A percentile compares a stretch with the other conserved stretches of the same genome.
phyloP scores from a whole-genome alignment of 2,329 filamentous ascomycete species.

The Ophiostoma ulmi region DNA sequence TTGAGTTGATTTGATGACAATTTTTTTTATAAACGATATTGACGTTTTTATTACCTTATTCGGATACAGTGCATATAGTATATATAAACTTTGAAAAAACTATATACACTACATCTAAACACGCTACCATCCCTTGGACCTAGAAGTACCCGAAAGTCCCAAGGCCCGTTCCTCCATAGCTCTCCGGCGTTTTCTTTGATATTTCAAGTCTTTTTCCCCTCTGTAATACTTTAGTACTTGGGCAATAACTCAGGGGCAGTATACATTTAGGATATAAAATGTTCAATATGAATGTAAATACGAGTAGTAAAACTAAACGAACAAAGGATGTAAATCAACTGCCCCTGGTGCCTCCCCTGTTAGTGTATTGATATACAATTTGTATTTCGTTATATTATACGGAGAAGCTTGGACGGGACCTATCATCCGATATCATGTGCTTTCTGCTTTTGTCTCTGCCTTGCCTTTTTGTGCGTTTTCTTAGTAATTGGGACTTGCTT shows the following conservation, averaged over 20 bases:
- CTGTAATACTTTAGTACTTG: not conserved
- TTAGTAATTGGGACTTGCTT: not conserved
- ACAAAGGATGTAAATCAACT: constrained; percentile 6
- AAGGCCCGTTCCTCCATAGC: constrained; percentile 13
- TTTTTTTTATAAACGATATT: not conserved
- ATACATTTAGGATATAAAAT: not conserved
- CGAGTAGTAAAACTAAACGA: no score
- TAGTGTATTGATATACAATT: constrained; percentile 3
- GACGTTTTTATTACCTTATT: not conserved
- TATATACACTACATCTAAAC: not conserved
- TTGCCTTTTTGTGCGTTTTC: not conserved
- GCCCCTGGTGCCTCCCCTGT: constrained; percentile 9
- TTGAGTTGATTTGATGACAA: not conserved
- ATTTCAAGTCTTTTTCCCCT: not conserved
- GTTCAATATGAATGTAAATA: not conserved
- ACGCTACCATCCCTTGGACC: constrained; percentile 6
- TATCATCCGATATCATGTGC: not conserved
- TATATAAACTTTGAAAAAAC: not conserved
- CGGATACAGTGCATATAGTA: not conserved
- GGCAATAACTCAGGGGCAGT: not conserved
- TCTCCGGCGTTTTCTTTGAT: constrained; percentile 2
- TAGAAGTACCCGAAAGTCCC: constrained; percentile 14
- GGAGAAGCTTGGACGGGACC: not conserved
- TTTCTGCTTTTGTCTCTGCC: not conserved
- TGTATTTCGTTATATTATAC: not conserved